A percentile compares a stretch with the other conserved stretches of the same genome.
phyloP scores from a whole-genome alignment of 1,284 basidiomycete species.

The Salmacisia buchloeana region DNA sequence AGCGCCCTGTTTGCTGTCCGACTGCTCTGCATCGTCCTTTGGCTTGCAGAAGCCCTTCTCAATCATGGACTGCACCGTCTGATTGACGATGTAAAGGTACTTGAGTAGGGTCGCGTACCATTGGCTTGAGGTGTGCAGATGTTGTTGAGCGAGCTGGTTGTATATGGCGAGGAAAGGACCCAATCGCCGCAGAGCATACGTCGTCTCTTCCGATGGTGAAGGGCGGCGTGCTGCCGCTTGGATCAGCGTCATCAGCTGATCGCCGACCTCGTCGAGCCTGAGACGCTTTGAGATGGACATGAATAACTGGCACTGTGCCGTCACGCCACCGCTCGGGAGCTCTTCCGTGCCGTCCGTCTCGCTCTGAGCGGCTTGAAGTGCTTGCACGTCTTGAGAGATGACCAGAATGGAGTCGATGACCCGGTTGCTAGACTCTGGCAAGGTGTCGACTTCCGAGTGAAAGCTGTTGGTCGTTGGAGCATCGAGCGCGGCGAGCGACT shows the following conservation, averaged over 20 bases:
- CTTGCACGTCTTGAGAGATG: conserved; percentile 41
- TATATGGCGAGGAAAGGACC: conserved; percentile 41
- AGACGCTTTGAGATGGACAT: conserved; percentile 16
- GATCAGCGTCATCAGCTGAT: conserved; percentile 12
- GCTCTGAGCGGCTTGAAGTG: background rate
- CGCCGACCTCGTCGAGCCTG: conserved; percentile 22
- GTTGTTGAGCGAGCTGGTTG: conserved; percentile 53
- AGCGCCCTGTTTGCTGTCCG: conserved; percentile 23
- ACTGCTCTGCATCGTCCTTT: conserved; percentile 30
- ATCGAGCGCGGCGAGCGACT: background rate
- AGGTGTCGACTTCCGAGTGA: background rate
- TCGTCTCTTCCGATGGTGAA: background rate
- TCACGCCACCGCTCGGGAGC: conserved; percentile 28
- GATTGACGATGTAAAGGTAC: conserved; percentile 71
- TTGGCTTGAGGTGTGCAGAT: conserved; percentile 49
- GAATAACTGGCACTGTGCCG: conserved; percentile 16
- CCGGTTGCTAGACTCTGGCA: conserved; percentile 11
- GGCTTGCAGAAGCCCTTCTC: conserved; percentile 73
- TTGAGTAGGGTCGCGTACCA: conserved; percentile 81
- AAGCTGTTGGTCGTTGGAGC: background rate
- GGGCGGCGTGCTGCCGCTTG: background rate
- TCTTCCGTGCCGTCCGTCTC: conserved; percentile 8
- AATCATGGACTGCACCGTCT: conserved; percentile 68
- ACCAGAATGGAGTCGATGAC: conserved; percentile 42
- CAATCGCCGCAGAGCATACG: conserved; percentile 17